Percentiles rank a stretch among this genome's conserved stretches.
Evolutionary conservation across 108 stramenopile genomes (phyloP).

Genomic region (Fistulifera pelliculosa): DNA sequence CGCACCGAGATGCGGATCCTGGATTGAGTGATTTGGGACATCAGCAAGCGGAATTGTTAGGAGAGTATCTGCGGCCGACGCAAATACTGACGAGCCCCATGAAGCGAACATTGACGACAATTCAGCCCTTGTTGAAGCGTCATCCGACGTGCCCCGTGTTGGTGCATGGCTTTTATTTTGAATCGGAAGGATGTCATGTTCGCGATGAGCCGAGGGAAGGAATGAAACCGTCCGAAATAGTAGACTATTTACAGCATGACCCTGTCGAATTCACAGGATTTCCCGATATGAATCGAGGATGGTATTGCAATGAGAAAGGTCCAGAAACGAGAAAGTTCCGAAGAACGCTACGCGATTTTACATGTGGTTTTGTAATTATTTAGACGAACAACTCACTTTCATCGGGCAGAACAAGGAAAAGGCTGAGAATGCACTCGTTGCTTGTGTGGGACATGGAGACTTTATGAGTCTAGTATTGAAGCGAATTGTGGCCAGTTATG

Average conservation of each 20-base stretch:
- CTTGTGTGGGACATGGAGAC: conserved; percentile 60
- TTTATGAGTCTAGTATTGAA: conserved; percentile 69
- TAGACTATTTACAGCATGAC: conserved; percentile 5
- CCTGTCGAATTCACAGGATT: conserved; percentile 35
- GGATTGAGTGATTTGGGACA: conserved; percentile 35
- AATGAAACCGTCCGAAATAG: conserved; percentile 53
- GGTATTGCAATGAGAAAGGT: conserved; percentile 54
- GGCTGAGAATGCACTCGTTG: not conserved
- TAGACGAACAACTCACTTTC: conserved; percentile 42
- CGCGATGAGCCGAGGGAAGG: conserved; percentile 48
- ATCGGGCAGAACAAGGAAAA: conserved; percentile 11
- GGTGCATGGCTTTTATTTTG: conserved; percentile 58
- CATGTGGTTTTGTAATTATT: conserved; percentile 59
- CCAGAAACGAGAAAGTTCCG: conserved; percentile 53
- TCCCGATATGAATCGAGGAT: conserved; percentile 32
- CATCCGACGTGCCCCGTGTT: conserved; percentile 11
- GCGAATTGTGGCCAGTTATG: conserved; percentile 62
- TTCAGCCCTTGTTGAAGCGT: conserved; percentile 41
- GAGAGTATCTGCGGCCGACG: conserved; percentile 47
- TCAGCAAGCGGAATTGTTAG: conserved; percentile 42
- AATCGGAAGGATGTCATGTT: conserved; percentile 63
- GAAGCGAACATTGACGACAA: conserved; percentile 58
- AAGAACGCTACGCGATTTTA: conserved; percentile 63
- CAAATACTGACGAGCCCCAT: conserved; percentile 61
- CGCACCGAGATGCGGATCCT: conserved; percentile 47